phyloP scores from a whole-genome alignment of 2,329 filamentous ascomycete species.

The Penicillium thymicola region DNA sequence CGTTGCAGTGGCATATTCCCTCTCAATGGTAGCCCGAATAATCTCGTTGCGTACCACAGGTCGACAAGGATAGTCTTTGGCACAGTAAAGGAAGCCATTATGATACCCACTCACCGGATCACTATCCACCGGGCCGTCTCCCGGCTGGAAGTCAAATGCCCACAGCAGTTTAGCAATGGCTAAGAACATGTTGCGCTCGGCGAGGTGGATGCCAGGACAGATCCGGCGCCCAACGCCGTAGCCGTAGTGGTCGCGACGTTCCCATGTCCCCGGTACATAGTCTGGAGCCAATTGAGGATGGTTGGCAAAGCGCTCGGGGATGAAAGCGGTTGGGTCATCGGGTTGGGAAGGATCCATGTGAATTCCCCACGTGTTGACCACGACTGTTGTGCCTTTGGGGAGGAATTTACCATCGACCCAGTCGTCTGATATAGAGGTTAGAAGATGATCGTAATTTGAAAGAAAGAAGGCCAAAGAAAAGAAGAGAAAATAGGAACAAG shows the following conservation, averaged over 20 bases:
- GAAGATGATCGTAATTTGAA: too few species aligned
- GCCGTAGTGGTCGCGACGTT: neutral
- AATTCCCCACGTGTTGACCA: neutral
- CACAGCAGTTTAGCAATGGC: neutral
- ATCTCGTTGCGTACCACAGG: neutral
- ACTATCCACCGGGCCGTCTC: neutral
- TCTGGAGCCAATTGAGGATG: neutral
- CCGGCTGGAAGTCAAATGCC: neutral
- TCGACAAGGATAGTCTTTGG: neutral
- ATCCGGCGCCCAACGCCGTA: neutral
- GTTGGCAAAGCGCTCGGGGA: neutral
- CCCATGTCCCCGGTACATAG: neutral
- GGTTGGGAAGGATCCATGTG: neutral
- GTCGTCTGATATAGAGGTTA: neutral
- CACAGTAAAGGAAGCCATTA: neutral
- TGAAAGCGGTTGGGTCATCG: neutral
- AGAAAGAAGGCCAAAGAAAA: neutral
- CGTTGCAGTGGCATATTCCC: neutral
- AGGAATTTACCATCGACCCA: neutral
- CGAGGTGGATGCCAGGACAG: constrained; percentile 2
- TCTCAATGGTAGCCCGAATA: neutral
- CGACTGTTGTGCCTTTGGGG: neutral
- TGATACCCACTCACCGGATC: neutral
- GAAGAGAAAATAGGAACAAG: too few species aligned
- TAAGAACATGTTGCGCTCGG: neutral